A percentile compares a stretch with the other conserved stretches of the same genome.
phyloP scores from a whole-genome alignment of 2,329 filamentous ascomycete genomes.

The Colletotrichum theobromicola region DNA sequence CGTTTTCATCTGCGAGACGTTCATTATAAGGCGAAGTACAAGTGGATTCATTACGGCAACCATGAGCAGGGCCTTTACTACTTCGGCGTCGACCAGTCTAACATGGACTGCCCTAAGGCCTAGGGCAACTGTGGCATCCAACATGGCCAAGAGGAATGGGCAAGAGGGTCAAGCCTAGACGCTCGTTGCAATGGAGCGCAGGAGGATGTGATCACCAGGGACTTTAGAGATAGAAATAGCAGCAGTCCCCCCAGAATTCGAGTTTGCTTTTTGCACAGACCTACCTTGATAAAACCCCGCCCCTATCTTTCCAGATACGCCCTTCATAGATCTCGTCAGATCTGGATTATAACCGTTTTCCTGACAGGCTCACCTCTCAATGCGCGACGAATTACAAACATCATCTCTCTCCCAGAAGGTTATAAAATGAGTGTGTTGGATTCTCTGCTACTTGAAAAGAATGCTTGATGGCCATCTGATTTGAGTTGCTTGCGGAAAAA shows the following conservation, averaged over 20 bases:
- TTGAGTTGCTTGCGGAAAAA: background rate
- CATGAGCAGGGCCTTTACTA: background rate
- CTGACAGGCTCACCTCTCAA: too few relatives aligned
- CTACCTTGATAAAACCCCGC: fast-evolving
- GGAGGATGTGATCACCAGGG: background rate
- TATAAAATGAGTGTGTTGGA: background rate
- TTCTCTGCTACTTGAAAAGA: background rate
- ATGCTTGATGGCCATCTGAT: background rate
- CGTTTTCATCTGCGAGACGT: background rate
- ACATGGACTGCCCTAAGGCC: background rate
- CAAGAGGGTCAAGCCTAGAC: background rate
- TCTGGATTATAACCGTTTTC: too few relatives aligned
- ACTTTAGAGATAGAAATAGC: background rate
- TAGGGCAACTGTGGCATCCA: background rate
- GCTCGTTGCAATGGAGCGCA: background rate
- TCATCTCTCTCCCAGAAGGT: background rate
- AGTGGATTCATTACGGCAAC: background rate
- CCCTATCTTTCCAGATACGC: background rate
- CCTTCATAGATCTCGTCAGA: background rate
- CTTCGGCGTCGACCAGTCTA: background rate
- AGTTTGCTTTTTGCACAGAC: background rate
- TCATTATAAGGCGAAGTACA: background rate
- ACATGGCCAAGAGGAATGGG: background rate
- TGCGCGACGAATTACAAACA: too few relatives aligned
- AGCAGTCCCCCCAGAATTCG: background rate